phyloP scores from a whole-genome alignment of 257 asterid genomes.

The Fraxinus anomala region DNA sequence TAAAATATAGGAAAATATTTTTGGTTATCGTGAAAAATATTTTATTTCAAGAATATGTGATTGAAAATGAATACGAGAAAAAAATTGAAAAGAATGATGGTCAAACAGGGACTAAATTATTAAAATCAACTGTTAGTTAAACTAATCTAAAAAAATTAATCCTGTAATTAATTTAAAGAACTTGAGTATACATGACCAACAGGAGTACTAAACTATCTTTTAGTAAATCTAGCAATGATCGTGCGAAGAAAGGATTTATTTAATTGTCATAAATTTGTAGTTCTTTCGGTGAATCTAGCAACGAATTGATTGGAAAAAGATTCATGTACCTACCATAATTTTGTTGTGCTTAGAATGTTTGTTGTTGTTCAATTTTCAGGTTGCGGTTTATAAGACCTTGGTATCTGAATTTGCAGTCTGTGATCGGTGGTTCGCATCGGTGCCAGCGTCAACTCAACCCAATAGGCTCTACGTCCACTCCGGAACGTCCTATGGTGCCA shows the following conservation, averaged over 20 bases:
- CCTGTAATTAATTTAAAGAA: background rate
- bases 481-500: slow-evolving; percentile 92
- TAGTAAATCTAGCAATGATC: background rate
- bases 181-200: too few relatives aligned
- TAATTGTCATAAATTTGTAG: background rate
- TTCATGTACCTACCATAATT: background rate
- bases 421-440: slow-evolving; percentile 95
- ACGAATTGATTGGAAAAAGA: background rate
- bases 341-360: background rate
- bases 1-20: too few relatives aligned
- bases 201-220: background rate
- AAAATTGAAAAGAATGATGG: too few relatives aligned
- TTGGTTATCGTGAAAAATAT: too few relatives aligned
- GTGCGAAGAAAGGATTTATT: background rate
- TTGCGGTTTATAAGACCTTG: slow-evolving; percentile 57
- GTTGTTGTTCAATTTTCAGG: slow-evolving; percentile 36
- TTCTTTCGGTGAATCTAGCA: background rate
- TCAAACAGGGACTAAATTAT: background rate
- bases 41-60: too few relatives aligned
- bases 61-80: too few relatives aligned
- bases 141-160: background rate
- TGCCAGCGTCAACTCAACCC: slow-evolving; percentile 92
- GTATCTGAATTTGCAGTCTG: slow-evolving; percentile 82
- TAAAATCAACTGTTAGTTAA: background rate
- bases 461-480: slow-evolving; percentile 90